Evolutionary conservation across 768 basidiomycete species (phyloP).

Genomic region (Glaciozyma antarctica): DNA sequence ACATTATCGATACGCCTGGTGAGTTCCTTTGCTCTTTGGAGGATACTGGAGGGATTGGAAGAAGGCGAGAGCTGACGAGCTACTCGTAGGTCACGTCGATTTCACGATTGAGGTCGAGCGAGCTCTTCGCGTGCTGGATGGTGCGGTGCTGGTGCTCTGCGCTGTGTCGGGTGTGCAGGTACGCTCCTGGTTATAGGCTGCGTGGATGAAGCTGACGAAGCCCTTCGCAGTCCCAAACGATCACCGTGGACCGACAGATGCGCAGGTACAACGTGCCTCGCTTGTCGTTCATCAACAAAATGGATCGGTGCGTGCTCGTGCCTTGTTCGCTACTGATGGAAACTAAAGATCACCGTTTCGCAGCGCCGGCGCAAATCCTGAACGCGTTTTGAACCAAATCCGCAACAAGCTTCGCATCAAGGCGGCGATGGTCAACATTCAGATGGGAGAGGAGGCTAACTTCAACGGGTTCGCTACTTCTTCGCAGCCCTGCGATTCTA

Average conservation of each 20-base stretch:
- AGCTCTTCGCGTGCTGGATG: conserved; percentile 88
- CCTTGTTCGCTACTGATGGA: background rate
- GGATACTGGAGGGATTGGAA: background rate
- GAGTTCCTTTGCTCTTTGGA: conserved; percentile 26
- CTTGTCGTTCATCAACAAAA: conserved; percentile 95
- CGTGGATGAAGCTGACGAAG: background rate
- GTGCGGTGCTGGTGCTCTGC: conserved; percentile 90
- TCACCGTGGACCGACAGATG: conserved; percentile 99
- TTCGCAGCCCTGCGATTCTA: too few relatives aligned
- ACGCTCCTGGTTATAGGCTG: conserved; percentile 24
- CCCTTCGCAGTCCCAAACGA: conserved; percentile 73
- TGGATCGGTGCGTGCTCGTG: conserved; percentile 62
- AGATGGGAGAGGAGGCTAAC: conserved; percentile 79
- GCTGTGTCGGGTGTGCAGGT: conserved; percentile 95
- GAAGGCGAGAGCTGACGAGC: background rate
- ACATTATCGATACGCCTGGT: conserved; percentile 99
- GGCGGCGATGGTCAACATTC: conserved; percentile 90
- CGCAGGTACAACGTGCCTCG: conserved; percentile 89
- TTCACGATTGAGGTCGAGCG: conserved; percentile 99
- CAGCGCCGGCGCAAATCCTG: conserved; percentile 93
- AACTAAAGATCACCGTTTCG: background rate
- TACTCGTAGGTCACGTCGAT: conserved; percentile 76
- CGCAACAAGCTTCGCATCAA: conserved; percentile 80
- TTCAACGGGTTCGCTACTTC: conserved; percentile 51
- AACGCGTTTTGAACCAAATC: conserved; percentile 86